Percentiles rank a stretch among this genome's conserved stretches.
phyloP scores from a whole-genome alignment of 1,139 yeast species.

The Casaregolazyma suthepensis region DNA sequence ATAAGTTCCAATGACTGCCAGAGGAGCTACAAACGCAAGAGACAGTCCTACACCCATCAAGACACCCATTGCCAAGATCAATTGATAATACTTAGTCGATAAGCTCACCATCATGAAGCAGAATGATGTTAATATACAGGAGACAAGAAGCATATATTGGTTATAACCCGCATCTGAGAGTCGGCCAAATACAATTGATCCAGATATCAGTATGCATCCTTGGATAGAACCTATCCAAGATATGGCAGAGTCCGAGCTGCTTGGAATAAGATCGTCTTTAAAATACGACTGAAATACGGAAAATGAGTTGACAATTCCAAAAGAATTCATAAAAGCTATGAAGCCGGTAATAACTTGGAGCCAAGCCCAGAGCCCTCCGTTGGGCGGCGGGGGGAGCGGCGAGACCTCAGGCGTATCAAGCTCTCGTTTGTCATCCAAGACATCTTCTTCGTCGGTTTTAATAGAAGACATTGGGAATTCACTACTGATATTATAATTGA shows the following conservation, averaged over 20 bases:
- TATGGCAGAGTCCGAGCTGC: slow-evolving; percentile 29
- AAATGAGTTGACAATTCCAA: slow-evolving; percentile 54
- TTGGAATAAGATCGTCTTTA: slow-evolving; percentile 40
- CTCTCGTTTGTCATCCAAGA: neutral
- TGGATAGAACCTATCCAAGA: slow-evolving; percentile 28
- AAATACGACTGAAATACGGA: slow-evolving; percentile 62
- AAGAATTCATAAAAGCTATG: slow-evolving; percentile 45
- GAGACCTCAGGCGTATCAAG: neutral
- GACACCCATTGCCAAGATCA: slow-evolving; percentile 52
- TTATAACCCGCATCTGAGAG: slow-evolving; percentile 35
- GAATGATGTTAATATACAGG: slow-evolving; percentile 36
- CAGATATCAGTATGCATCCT: slow-evolving; percentile 39
- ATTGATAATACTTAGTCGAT: slow-evolving; percentile 46
- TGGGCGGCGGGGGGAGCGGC: slow-evolving; percentile 20
- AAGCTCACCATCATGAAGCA: slow-evolving; percentile 52
- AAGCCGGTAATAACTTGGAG: slow-evolving; percentile 34
- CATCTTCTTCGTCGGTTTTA: neutral
- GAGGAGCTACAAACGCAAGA: slow-evolving; percentile 35
- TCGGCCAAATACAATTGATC: slow-evolving; percentile 42
- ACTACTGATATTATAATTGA: neutral
- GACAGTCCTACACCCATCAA: slow-evolving; percentile 46
- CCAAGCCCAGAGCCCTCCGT: slow-evolving; percentile 32
- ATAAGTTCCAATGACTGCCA: slow-evolving; percentile 39
- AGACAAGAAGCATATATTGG: slow-evolving; percentile 31
- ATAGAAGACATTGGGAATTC: neutral